These are phyloP conservation scores for Besnoitia besnoiti DNA, from an alignment of 169 alveolate genomes.

Conservation along the genomic window DNA sequence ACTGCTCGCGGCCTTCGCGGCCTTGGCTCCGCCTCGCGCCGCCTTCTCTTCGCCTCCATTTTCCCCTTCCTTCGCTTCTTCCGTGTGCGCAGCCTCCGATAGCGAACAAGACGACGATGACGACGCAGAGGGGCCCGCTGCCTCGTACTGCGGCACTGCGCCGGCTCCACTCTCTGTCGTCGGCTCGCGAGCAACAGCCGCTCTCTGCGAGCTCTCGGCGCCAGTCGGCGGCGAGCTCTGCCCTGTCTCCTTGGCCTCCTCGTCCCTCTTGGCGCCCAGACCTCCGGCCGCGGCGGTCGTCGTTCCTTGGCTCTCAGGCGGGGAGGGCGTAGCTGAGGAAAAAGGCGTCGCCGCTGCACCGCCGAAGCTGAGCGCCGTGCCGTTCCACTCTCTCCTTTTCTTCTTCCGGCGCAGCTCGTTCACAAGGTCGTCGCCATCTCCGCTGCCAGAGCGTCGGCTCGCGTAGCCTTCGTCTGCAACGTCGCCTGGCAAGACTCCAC, in stretches of 20 bases:
- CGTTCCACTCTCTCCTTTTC: slow-evolving; percentile 44
- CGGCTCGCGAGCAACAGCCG: neutral
- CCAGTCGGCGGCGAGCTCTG: too few species aligned
- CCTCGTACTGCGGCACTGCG: neutral
- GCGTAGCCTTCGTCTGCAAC: too few species aligned
- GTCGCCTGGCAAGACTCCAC: too few species aligned
- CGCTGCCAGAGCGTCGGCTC: neutral
- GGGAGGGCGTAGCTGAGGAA: neutral
- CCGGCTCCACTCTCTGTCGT: neutral
- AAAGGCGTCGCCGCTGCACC: neutral
- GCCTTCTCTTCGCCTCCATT: slow-evolving; percentile 43
- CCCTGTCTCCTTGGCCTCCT: neutral
- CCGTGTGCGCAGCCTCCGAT: neutral
- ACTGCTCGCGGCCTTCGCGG: neutral
- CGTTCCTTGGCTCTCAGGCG: neutral
- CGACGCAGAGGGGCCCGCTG: neutral
- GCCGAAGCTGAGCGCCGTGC: neutral
- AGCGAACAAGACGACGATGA: too few species aligned
- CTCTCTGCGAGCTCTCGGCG: neutral
- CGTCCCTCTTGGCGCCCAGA: neutral
- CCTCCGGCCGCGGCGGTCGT: neutral
- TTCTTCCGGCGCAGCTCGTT: slow-evolving; percentile 53
- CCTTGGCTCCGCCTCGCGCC: slow-evolving; percentile 10
- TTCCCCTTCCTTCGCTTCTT: neutral
- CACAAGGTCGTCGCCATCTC: slow-evolving; percentile 39